Percentiles rank a stretch among this genome's conserved stretches.
Conservation (phyloP, 139 green algal genomes). For the Chloropicon primus region DNA sequence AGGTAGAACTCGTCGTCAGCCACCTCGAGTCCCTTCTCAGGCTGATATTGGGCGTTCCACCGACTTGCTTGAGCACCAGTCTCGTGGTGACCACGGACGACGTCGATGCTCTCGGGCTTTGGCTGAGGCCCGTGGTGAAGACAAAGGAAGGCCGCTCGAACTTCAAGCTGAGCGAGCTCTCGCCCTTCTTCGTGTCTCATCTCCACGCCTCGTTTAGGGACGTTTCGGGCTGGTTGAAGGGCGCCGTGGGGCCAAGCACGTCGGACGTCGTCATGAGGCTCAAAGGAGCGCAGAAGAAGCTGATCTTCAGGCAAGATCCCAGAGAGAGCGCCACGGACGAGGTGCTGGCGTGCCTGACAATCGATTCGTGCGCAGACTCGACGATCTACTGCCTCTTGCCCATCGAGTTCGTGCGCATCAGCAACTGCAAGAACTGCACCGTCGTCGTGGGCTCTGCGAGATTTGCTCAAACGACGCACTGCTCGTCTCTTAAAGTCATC, state of each 20-base stretch:
- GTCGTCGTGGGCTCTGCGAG: background rate
- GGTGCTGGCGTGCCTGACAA: background rate
- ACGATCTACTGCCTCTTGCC: background rate
- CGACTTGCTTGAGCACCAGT: background rate
- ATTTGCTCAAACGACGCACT: background rate
- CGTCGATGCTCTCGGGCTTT: background rate
- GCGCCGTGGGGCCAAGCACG: too few species aligned
- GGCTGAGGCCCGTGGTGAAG: background rate
- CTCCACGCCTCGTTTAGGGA: background rate
- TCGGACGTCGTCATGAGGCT: background rate
- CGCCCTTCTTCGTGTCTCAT: background rate
- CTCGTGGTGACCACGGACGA: background rate
- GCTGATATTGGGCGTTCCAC: background rate
- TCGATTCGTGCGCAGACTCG: background rate
- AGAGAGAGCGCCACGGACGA: background rate
- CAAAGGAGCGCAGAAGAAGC: background rate
- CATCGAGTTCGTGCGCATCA: background rate
- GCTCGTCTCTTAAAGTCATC: background rate
- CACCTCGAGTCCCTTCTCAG: background rate
- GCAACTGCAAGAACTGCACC: background rate
- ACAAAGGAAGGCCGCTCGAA: background rate
- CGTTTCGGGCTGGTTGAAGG: background rate
- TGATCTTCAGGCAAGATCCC: background rate
- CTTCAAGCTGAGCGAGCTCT: background rate
- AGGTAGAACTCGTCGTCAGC: background rate